Evolutionary conservation across 176 grass and related monocot genomes (phyloP).

Genomic region (Dendrocalamus sinicus): DNA sequence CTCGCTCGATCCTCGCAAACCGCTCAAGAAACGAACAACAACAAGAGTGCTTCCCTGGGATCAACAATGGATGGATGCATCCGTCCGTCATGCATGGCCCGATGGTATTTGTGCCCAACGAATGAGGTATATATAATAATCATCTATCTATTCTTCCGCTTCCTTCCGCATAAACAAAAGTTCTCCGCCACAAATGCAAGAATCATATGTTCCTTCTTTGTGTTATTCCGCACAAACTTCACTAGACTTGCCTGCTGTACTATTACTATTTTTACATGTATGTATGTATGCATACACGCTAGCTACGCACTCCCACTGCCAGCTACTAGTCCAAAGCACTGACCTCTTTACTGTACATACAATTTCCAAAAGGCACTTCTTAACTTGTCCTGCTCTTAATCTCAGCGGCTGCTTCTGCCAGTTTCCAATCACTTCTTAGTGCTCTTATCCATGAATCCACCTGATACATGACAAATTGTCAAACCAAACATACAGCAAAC

Average conservation of each 20-base stretch:
- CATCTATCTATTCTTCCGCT: too few species aligned
- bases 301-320: not conserved
- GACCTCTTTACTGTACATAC: not conserved
- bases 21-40: too few species aligned
- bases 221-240: not conserved
- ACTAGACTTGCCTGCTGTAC: not conserved
- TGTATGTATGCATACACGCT: not conserved
- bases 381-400: not conserved
- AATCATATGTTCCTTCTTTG: not conserved
- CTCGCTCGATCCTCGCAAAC: too few species aligned
- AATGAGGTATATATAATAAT: too few species aligned
- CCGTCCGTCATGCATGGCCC: too few species aligned
- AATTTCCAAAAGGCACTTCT: not conserved
- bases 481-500: not conserved
- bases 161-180: too few species aligned
- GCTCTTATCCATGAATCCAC: slow-evolving; percentile 83
- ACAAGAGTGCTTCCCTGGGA: too few species aligned
- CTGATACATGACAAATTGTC: slow-evolving; percentile 30
- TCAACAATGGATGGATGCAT: too few species aligned
- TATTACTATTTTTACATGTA: not conserved
- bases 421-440: slow-evolving; percentile 54
- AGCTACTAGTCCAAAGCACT: not conserved
- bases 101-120: too few species aligned
- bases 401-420: not conserved
- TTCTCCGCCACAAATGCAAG: not conserved